Conservation (phyloP, 352 stramenopile genomes). For the Aphanomyces invadans region DNA sequence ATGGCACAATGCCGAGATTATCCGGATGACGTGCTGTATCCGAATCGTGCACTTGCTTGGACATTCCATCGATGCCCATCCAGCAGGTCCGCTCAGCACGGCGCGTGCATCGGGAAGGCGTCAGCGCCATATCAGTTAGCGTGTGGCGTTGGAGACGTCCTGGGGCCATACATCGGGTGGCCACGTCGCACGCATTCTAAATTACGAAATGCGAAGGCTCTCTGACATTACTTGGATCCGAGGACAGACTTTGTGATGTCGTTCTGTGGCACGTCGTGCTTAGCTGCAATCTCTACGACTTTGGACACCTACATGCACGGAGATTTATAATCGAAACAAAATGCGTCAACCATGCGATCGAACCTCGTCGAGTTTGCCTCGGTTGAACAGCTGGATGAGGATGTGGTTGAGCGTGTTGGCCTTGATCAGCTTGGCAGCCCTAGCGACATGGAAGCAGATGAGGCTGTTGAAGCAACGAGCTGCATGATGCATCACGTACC, state of each 20-base stretch:
- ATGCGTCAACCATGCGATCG: not conserved
- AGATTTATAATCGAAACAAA: not conserved
- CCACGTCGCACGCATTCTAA: too few relatives aligned
- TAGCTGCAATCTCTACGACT: not conserved
- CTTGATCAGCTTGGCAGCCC: slow-evolving; percentile 5
- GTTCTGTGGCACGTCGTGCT: slow-evolving; percentile 1
- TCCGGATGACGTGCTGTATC: slow-evolving; percentile 7
- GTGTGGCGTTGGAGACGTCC: too few relatives aligned
- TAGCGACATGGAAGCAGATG: not conserved
- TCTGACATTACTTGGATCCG: not conserved
- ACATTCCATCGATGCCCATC: too few relatives aligned
- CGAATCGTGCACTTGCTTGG: too few relatives aligned
- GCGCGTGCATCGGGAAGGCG: too few relatives aligned
- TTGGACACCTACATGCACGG: not conserved
- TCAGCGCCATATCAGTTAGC: too few relatives aligned
- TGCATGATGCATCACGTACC: not conserved
- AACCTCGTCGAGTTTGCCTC: not conserved
- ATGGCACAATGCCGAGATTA: slow-evolving; percentile 10
- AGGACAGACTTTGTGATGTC: slow-evolving; percentile 8
- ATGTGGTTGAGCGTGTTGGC: slow-evolving; percentile 13
- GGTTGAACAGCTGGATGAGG: slow-evolving; percentile 16
- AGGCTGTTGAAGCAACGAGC: not conserved
- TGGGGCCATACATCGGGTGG: too few relatives aligned
- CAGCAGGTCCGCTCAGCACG: too few relatives aligned
- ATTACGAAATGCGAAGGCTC: too few relatives aligned